Evolutionary conservation across 2,329 filamentous ascomycete genomes (phyloP).

Genomic region (Aspergillus ibericus): DNA sequence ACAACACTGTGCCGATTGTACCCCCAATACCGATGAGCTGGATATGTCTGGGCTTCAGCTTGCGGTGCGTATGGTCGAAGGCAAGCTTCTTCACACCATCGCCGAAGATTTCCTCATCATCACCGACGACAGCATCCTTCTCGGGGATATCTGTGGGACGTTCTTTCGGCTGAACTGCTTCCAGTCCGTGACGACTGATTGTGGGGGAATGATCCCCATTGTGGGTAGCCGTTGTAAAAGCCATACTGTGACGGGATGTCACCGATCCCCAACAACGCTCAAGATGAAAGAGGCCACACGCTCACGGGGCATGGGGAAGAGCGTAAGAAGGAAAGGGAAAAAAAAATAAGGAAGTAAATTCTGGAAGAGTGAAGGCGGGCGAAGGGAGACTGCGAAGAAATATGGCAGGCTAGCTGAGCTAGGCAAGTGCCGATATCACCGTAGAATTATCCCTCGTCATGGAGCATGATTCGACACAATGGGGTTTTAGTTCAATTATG

Average conservation of each 20-base stretch:
- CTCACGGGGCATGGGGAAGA: neutral
- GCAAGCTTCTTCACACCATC: conserved; percentile 25
- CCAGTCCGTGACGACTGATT: conserved; percentile 13
- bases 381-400: neutral
- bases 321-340: neutral
- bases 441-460: neutral
- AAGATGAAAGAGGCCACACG: neutral
- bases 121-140: conserved; percentile 18
- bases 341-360: neutral
- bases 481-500: neutral
- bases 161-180: conserved; percentile 10
- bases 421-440: conserved; percentile 1
- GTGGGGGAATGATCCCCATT: conserved; percentile 15
- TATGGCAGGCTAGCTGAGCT: conserved; percentile 5
- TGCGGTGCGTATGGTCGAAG: conserved; percentile 41
- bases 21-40: conserved; percentile 51
- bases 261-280: neutral
- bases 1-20: conserved; percentile 46
- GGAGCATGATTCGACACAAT: neutral
- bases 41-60: conserved; percentile 47
- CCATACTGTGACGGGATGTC: neutral
- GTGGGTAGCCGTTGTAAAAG: conserved; percentile 18
- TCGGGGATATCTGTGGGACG: conserved; percentile 15
- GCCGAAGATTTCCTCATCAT: conserved; percentile 23
- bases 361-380: neutral